phyloP scores from a whole-genome alignment of 2,329 filamentous ascomycete species.

The Venturiaceae sp. region DNA sequence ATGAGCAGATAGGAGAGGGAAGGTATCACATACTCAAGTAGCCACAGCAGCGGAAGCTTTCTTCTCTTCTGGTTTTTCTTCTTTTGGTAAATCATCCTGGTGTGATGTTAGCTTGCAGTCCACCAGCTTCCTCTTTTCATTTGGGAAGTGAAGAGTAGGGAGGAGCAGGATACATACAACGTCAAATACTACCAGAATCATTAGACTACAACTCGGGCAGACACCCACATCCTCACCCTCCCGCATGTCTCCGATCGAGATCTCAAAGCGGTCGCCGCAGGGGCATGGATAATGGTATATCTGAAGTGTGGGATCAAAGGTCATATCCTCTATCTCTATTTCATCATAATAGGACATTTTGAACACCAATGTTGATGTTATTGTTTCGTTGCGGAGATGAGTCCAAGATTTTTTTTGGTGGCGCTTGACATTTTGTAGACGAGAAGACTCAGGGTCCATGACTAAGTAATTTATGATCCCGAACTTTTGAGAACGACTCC shows the following conservation, averaged over 20 bases:
- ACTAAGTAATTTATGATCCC: not conserved
- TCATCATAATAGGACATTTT: conserved; percentile 78
- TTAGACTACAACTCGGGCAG: conserved; percentile 92
- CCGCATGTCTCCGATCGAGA: conserved; percentile 69
- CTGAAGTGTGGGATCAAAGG: conserved; percentile 69
- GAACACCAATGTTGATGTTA: not conserved
- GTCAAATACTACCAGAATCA: conserved; percentile 94
- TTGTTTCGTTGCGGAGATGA: not conserved
- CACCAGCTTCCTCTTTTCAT: not conserved
- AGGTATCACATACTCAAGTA: conserved; percentile 1
- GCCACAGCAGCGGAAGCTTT: not conserved
- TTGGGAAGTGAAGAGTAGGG: not conserved
- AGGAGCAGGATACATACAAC: conserved; percentile 38
- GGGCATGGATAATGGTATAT: conserved; percentile 96
- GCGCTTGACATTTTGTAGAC: no score
- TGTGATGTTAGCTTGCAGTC: not conserved
- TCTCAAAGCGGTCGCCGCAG: conserved; percentile 95
- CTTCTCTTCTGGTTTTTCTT: conserved; percentile 6
- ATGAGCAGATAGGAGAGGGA: no score
- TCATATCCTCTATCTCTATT: conserved; percentile 99
- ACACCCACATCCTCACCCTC: conserved; percentile 94
- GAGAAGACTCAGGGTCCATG: no score
- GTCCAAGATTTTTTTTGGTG: no score
- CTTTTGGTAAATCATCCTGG: conserved; percentile 6
- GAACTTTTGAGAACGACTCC: not conserved